Evolutionary conservation across 2,329 filamentous ascomycete genomes (phyloP).

Genomic region (Alternaria consortialis): DNA sequence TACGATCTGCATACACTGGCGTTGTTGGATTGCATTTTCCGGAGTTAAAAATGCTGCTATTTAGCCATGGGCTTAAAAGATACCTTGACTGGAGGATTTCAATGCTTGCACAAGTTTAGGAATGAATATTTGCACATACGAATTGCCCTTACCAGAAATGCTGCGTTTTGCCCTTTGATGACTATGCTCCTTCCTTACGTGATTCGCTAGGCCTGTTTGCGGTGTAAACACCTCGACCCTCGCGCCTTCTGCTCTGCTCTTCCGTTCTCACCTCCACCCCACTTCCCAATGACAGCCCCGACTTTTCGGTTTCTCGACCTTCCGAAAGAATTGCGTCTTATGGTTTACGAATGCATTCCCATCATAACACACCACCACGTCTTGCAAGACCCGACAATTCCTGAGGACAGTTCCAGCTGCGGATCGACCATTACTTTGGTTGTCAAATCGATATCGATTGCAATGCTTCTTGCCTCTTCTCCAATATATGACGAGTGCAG

Average conservation of each 20-base stretch:
- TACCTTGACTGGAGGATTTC: constrained; percentile 33
- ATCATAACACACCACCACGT: neutral
- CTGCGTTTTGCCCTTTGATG: neutral
- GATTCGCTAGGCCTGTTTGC: neutral
- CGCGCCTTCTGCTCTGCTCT: neutral
- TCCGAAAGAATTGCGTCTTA: constrained; percentile 1
- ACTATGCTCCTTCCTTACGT: neutral
- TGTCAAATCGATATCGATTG: neutral
- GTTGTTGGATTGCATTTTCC: constrained; percentile 35
- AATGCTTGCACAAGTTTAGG: neutral
- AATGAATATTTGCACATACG: neutral
- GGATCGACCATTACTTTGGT: neutral
- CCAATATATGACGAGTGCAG: neutral
- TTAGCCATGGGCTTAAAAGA: constrained; percentile 31
- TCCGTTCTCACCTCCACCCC: neutral
- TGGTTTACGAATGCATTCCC: neutral
- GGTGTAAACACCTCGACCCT: neutral
- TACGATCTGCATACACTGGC: constrained; percentile 23
- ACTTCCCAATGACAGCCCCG: neutral
- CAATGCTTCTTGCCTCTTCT: neutral
- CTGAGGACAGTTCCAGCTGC: too few relatives aligned
- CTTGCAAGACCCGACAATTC: neutral
- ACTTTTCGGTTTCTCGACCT: constrained; percentile 1
- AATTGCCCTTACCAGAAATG: neutral
- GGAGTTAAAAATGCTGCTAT: constrained; percentile 34